phyloP scores from a whole-genome alignment of 75 land plant genomes.

The Selaginella moellendorffii region DNA sequence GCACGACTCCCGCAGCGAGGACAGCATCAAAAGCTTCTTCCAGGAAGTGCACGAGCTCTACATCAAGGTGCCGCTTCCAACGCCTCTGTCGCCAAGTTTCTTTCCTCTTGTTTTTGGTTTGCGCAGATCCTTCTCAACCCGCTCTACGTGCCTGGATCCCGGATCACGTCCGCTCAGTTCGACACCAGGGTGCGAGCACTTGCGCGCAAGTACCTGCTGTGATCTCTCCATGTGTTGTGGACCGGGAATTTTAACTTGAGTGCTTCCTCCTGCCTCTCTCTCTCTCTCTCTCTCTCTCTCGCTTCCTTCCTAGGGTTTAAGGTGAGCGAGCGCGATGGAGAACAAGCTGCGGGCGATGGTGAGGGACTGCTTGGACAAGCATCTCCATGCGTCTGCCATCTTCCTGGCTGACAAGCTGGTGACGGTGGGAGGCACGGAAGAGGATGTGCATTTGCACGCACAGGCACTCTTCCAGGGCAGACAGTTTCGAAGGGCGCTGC shows the following conservation, averaged over 20 bases:
- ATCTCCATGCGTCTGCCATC: conserved; percentile 87
- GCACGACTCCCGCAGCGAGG: conserved; percentile 94
- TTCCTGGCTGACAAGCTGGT: conserved; percentile 95
- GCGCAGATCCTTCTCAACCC: conserved; percentile 84
- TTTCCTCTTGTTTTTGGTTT: conserved; percentile 4
- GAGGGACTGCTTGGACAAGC: conserved; percentile 88
- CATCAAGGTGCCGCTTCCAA: conserved; percentile 48
- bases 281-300: too few species aligned
- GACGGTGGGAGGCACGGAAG: conserved; percentile 48
- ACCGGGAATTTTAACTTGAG: too few species aligned
- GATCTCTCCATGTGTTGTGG: too few species aligned
- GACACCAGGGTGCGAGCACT: conserved; percentile 90
- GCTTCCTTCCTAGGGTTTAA: too few species aligned
- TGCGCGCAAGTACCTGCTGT: conserved; percentile 83
- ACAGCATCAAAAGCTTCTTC: conserved; percentile 93
- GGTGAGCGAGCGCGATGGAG: too few species aligned
- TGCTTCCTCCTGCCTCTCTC: too few species aligned
- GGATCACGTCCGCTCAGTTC: conserved; percentile 76
- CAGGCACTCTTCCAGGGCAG: conserved; percentile 93
- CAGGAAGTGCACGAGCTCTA: conserved; percentile 98
- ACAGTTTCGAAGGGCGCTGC: conserved; percentile 81
- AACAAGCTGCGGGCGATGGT: conserved; percentile 83
- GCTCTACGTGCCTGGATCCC: conserved; percentile 79
- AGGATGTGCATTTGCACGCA: conserved; percentile 67
- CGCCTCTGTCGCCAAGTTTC: background rate